These are phyloP conservation scores for Clitopilus hobsonii DNA, from an alignment of 768 basidiomycete genomes.

Conservation along the genomic window DNA sequence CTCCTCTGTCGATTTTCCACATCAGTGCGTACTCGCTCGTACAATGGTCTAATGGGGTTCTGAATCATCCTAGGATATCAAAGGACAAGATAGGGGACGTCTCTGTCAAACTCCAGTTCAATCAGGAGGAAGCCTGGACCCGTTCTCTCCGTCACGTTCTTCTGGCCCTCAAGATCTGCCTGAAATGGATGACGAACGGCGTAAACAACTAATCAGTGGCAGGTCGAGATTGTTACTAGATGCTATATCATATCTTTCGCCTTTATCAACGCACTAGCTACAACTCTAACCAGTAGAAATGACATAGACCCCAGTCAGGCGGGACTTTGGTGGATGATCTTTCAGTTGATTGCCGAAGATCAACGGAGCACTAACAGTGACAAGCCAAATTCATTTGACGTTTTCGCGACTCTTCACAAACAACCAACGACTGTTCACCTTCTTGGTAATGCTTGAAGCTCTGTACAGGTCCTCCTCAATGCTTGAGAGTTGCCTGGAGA, in stretches of 20 bases:
- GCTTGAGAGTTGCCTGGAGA: too few relatives aligned
- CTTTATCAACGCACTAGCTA: too few relatives aligned
- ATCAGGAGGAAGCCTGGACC: slow-evolving; percentile 95
- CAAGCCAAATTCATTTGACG: not conserved
- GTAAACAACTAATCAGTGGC: slow-evolving; percentile 28
- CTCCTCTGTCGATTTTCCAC: slow-evolving; percentile 69
- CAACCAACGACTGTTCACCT: too few relatives aligned
- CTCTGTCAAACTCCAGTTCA: slow-evolving; percentile 91
- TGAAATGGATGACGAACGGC: slow-evolving; percentile 84
- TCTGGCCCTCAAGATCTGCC: slow-evolving; percentile 80
- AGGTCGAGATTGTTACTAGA: not conserved
- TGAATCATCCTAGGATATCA: slow-evolving; percentile 52
- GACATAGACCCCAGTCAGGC: too few relatives aligned
- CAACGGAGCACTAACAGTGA: not conserved
- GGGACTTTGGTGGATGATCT: not conserved
- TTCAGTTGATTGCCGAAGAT: not conserved
- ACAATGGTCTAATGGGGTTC: slow-evolving; percentile 5
- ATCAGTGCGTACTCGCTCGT: slow-evolving; percentile 59
- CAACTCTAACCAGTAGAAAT: too few relatives aligned
- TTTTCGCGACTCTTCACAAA: not conserved
- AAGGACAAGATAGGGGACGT: slow-evolving; percentile 97
- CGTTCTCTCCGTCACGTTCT: slow-evolving; percentile 88
- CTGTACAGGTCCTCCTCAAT: too few relatives aligned
- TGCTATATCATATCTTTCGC: not conserved
- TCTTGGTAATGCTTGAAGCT: too few relatives aligned